phyloP scores from a whole-genome alignment of 768 basidiomycete genomes.

The Rhizopogon rudus region DNA sequence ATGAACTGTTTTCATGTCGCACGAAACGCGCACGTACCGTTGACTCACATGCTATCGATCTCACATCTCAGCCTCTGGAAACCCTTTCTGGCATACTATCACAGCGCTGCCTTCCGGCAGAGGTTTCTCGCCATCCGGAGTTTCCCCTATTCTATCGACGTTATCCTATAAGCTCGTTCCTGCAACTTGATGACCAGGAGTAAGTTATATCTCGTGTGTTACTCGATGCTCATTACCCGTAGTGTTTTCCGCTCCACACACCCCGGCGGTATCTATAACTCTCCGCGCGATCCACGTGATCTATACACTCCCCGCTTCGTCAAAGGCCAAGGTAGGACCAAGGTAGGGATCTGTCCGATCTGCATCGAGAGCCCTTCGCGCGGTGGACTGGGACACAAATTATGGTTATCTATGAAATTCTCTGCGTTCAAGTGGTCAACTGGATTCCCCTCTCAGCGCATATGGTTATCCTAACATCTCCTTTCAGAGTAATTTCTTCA shows the following conservation, averaged over 20 bases:
- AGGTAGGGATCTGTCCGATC: slow-evolving; percentile 75
- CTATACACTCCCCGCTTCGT: slow-evolving; percentile 79
- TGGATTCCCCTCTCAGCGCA: slow-evolving; percentile 1
- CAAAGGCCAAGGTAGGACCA: slow-evolving; percentile 59
- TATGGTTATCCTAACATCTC: neutral
- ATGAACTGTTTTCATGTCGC: neutral
- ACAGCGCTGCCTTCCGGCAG: slow-evolving; percentile 47
- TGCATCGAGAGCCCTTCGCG: slow-evolving; percentile 57
- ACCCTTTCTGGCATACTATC: neutral
- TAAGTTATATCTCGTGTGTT: slow-evolving; percentile 22
- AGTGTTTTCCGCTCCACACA: slow-evolving; percentile 21
- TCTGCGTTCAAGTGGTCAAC: slow-evolving; percentile 74
- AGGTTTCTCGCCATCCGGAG: slow-evolving; percentile 38
- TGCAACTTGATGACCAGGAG: slow-evolving; percentile 34
- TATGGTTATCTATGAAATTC: slow-evolving; percentile 78
- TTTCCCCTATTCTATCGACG: slow-evolving; percentile 67
- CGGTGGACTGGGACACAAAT: slow-evolving; percentile 56
- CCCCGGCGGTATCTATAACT: slow-evolving; percentile 47
- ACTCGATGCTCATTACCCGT: neutral
- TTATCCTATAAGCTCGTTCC: slow-evolving; percentile 61
- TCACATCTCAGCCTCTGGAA: neutral
- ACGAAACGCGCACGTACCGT: neutral
- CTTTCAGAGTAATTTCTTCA: slow-evolving; percentile 12
- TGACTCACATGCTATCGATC: neutral
- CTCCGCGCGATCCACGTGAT: slow-evolving; percentile 56